phyloP scores from a whole-genome alignment of 2,329 filamentous ascomycete species.

The Chrysoporthe austroafricana region DNA sequence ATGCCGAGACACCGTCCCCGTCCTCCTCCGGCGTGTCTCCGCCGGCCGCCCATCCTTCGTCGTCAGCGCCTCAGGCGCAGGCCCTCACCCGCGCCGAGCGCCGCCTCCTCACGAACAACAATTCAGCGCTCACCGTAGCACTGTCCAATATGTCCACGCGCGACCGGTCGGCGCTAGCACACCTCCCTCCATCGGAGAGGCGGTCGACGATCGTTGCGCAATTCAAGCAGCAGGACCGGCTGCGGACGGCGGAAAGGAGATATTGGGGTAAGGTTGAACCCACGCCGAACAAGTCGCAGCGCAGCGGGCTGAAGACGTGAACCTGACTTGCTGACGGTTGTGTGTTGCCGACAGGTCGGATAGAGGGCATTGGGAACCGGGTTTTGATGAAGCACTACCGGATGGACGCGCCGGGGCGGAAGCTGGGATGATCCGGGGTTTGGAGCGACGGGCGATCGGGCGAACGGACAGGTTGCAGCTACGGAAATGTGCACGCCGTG shows the following conservation, averaged over 20 bases:
- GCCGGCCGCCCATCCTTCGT: background rate
- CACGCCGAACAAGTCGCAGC: constrained; percentile 2
- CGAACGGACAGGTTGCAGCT: no score
- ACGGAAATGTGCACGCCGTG: no score
- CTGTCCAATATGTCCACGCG: constrained; percentile 31
- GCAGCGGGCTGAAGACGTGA: background rate
- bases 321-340: background rate
- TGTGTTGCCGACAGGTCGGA: constrained; percentile 6
- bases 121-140: constrained; percentile 5
- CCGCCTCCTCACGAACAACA: constrained; percentile 10
- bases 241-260: constrained; percentile 29
- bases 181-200: constrained; percentile 38
- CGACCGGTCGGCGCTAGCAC: constrained; percentile 36
- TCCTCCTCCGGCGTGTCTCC: background rate
- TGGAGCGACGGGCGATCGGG: background rate
- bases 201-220: constrained; percentile 35
- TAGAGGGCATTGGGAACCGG: constrained; percentile 31
- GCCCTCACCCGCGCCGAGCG: constrained; percentile 15
- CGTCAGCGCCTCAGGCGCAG: background rate
- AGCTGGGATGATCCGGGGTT: constrained; percentile 1
- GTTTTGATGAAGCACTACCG: constrained; percentile 33
- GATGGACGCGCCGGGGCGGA: constrained; percentile 30
- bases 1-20: background rate
- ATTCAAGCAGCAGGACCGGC: constrained; percentile 37
- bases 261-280: constrained; percentile 31